phyloP scores from a whole-genome alignment of 2,329 filamentous ascomycete species.

The Fonsecaea monophora region DNA sequence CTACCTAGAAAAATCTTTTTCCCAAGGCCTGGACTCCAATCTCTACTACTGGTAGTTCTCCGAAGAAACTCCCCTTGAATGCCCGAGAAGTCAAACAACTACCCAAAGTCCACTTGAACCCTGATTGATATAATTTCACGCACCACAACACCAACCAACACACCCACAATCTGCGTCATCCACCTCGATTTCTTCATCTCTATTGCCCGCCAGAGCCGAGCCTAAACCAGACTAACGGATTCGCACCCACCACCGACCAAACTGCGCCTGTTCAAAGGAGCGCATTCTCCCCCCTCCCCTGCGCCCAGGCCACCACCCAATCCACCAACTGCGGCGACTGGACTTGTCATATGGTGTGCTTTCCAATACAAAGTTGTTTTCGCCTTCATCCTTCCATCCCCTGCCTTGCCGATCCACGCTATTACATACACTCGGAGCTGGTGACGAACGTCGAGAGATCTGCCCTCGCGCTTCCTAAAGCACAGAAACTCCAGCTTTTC shows the following conservation, averaged over 20 bases:
- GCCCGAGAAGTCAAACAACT: not conserved
- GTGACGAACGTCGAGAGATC: constrained; percentile 17
- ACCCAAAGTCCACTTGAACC: not conserved
- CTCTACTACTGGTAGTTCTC: not conserved
- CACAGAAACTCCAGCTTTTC: constrained; percentile 17
- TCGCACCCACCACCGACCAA: constrained; percentile 10
- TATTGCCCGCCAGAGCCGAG: constrained; percentile 12
- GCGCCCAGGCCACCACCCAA: constrained; percentile 8
- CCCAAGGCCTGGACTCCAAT: not conserved
- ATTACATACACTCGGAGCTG: constrained; percentile 23
- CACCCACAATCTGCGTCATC: constrained; percentile 15
- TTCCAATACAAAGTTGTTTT: constrained; percentile 5
- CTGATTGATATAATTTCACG: constrained; percentile 8
- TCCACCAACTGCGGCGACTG: not conserved
- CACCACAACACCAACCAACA: not conserved
- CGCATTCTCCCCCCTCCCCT: constrained; percentile 2
- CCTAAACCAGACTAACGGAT: constrained; percentile 5
- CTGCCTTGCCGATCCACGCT: constrained; percentile 16
- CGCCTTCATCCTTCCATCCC: constrained; percentile 19
- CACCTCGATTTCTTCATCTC: constrained; percentile 9
- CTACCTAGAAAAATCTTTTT: not conserved
- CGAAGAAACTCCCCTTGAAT: constrained; percentile 10
- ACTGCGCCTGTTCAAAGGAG: constrained; percentile 17
- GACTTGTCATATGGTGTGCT: constrained; percentile 5
- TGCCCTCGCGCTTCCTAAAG: constrained; percentile 9